Conservation (phyloP, 768 basidiomycete species). For the Suillus ampliporus region DNA sequence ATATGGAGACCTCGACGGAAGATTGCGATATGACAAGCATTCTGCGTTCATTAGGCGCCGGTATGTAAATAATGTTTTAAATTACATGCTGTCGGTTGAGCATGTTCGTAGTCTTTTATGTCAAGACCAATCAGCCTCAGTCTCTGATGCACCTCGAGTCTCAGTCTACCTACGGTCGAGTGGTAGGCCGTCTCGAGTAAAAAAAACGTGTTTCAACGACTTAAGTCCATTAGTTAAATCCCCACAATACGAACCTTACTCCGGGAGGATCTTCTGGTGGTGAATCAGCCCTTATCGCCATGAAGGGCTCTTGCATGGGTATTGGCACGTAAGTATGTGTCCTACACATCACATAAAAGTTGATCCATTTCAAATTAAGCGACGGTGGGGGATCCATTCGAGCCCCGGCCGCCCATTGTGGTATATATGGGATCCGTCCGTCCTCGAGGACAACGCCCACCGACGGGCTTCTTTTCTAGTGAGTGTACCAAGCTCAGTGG, state of each 20-base stretch:
- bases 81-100: constrained; percentile 12
- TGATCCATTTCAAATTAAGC: constrained; percentile 12
- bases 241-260: constrained; percentile 48
- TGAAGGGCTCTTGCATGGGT: constrained; percentile 52
- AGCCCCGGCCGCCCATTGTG: constrained; percentile 43
- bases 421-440: constrained; percentile 50
- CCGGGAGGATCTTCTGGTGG: constrained; percentile 60
- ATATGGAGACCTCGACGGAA: constrained; percentile 28
- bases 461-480: constrained; percentile 20
- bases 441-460: constrained; percentile 39
- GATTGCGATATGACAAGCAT: constrained; percentile 39
- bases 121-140: constrained; percentile 50
- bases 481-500: constrained; percentile 14
- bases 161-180: constrained; percentile 40
- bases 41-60: constrained; percentile 47
- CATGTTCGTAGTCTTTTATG: constrained; percentile 43
- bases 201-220: constrained; percentile 21
- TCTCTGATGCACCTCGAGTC: constrained; percentile 46
- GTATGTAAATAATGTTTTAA: constrained; percentile 22
- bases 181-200: constrained; percentile 32
- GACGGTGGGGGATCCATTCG: constrained; percentile 45
- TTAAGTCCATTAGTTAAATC: constrained; percentile 42
- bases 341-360: not conserved
- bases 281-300: constrained; percentile 52
- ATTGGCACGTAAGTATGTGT: constrained; percentile 43